These are phyloP conservation scores for Zopfia rhizophila DNA, from an alignment of 2,329 filamentous ascomycete species.

Conservation along the genomic window DNA sequence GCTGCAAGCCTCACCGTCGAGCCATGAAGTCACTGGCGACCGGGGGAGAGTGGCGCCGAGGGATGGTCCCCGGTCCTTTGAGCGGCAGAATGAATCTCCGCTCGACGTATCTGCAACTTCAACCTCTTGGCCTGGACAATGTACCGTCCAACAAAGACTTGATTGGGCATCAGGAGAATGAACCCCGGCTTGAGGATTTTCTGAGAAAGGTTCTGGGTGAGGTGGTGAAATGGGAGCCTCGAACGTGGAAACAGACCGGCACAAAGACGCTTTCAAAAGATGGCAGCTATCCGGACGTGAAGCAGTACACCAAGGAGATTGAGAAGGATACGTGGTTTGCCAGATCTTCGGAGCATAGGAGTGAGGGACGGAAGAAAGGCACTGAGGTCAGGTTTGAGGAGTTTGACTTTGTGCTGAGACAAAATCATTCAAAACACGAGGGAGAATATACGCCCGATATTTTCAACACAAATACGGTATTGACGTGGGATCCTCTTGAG, in stretches of 20 bases:
- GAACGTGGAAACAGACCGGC: background rate
- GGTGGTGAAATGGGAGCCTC: no score
- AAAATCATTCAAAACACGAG: constrained; percentile 67
- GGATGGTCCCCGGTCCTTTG: no score
- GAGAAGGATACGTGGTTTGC: constrained; percentile 70
- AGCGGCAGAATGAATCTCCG: no score
- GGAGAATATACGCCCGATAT: constrained; percentile 68
- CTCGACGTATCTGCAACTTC: constrained; percentile 19
- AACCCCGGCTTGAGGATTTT: constrained; percentile 1
- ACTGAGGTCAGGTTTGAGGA: constrained; percentile 72
- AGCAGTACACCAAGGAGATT: background rate
- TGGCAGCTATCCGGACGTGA: background rate
- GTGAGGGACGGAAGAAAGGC: constrained; percentile 54
- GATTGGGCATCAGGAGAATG: no score
- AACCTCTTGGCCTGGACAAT: constrained; percentile 22
- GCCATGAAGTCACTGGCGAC: no score
- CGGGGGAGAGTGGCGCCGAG: no score
- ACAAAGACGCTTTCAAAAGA: constrained; percentile 3
- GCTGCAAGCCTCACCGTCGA: no score
- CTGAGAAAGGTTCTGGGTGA: no score
- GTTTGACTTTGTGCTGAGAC: constrained; percentile 69
- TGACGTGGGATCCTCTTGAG: constrained; percentile 54
- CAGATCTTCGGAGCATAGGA: constrained; percentile 65
- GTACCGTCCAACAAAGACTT: constrained; percentile 32
- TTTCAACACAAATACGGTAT: constrained; percentile 58